phyloP scores from a whole-genome alignment of 805 yeast genomes.

The Saccharomycopsis lassenensis region DNA sequence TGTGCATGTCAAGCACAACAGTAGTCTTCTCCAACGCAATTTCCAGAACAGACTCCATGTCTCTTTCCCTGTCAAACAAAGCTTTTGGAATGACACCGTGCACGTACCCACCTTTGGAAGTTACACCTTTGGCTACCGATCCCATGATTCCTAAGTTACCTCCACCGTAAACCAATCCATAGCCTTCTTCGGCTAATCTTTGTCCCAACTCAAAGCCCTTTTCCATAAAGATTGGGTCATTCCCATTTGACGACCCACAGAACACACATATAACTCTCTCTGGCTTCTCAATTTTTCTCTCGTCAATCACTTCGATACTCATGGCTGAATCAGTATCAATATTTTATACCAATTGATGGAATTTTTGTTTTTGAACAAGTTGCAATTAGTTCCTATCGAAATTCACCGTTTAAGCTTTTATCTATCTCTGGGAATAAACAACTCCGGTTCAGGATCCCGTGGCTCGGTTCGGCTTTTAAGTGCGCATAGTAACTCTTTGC shows the following conservation, averaged over 20 bases:
- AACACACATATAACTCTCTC: conserved; percentile 59
- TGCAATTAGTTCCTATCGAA: no score
- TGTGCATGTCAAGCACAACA: conserved; percentile 81
- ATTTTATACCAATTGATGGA: no score
- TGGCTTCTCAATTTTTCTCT: conserved; percentile 3
- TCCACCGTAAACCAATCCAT: conserved; percentile 84
- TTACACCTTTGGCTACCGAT: conserved; percentile 53
- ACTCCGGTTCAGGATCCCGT: no score
- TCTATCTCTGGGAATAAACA: no score
- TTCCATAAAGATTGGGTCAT: conserved; percentile 34
- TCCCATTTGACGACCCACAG: conserved; percentile 78
- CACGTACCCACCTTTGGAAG: conserved; percentile 50
- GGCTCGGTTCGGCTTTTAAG: no score
- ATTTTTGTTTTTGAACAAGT: no score
- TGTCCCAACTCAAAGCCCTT: conserved; percentile 53
- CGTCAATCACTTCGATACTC: no score
- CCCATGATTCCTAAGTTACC: conserved; percentile 69
- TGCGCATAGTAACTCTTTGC: no score
- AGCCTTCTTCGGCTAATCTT: conserved; percentile 42
- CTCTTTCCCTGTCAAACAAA: conserved; percentile 59
- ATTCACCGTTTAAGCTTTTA: no score
- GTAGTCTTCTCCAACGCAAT: conserved; percentile 63
- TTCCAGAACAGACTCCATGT: conserved; percentile 27
- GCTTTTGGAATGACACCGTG: conserved; percentile 87
- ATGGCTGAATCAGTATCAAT: no score